phyloP scores from a whole-genome alignment of 2,329 filamentous ascomycete species.

The Stromatinia cepivora region DNA sequence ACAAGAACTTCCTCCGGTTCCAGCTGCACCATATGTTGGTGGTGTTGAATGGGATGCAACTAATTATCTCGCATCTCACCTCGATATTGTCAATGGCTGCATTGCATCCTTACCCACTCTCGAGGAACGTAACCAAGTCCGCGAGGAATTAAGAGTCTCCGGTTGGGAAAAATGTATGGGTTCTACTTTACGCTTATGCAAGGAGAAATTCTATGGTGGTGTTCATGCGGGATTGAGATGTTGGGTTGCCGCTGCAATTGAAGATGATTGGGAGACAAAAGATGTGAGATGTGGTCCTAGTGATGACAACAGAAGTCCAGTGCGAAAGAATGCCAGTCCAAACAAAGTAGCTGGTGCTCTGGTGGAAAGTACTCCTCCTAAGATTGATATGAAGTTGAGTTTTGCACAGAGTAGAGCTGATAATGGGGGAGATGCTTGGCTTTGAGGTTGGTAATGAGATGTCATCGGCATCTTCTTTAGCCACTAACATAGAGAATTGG shows the following conservation, averaged over 20 bases:
- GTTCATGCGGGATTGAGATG: slow-evolving; percentile 86
- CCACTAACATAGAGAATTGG: not conserved
- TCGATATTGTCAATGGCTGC: slow-evolving; percentile 90
- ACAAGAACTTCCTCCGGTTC: slow-evolving; percentile 81
- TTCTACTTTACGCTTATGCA: slow-evolving; percentile 81
- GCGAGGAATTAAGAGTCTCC: slow-evolving; percentile 75
- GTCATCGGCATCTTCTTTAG: not conserved
- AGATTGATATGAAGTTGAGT: slow-evolving; percentile 40
- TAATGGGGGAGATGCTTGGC: slow-evolving; percentile 32
- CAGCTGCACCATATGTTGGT: slow-evolving; percentile 92
- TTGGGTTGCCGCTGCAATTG: slow-evolving; percentile 84
- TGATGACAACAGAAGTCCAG: slow-evolving; percentile 46
- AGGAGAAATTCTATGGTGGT: slow-evolving; percentile 94
- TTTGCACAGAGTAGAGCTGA: slow-evolving; percentile 29
- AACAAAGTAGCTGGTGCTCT: slow-evolving; percentile 27
- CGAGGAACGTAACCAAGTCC: slow-evolving; percentile 72
- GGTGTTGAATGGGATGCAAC: slow-evolving; percentile 99
- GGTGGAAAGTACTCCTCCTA: slow-evolving; percentile 31
- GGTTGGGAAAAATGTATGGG: slow-evolving; percentile 93
- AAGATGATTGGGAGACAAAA: slow-evolving; percentile 84
- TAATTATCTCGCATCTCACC: slow-evolving; percentile 88
- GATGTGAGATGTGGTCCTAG: slow-evolving; percentile 74
- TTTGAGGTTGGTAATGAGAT: slow-evolving; percentile 21
- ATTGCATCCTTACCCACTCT: slow-evolving; percentile 74
- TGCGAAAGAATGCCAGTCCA: slow-evolving; percentile 42